A percentile compares a stretch with the other conserved stretches of the same genome.
Evolutionary conservation across 2,329 filamentous ascomycete genomes (phyloP).

Genomic region (Fusarium sp.): DNA sequence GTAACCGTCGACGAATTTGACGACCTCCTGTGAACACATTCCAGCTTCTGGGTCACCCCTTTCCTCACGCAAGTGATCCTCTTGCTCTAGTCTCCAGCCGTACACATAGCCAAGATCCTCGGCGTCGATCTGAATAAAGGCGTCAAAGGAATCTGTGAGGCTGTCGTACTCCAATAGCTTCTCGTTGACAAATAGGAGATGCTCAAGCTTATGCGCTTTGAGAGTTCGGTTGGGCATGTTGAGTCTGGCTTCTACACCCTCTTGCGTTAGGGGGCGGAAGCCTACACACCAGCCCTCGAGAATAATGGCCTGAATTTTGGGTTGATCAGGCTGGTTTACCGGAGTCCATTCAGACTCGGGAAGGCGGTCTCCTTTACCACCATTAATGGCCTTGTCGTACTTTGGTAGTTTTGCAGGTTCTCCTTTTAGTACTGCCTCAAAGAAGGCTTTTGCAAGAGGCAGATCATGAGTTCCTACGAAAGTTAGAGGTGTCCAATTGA

Average conservation of each 20-base stretch:
- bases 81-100: slow-evolving; percentile 85
- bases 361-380: slow-evolving; percentile 80
- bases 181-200: slow-evolving; percentile 64
- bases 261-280: slow-evolving; percentile 72
- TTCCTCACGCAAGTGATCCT: slow-evolving; percentile 72
- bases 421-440: slow-evolving; percentile 66
- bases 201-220: slow-evolving; percentile 59
- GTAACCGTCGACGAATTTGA: slow-evolving; percentile 76
- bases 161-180: slow-evolving; percentile 60
- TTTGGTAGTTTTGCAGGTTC: slow-evolving; percentile 70
- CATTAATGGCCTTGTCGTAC: slow-evolving; percentile 86
- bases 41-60: slow-evolving; percentile 70
- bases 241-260: slow-evolving; percentile 64
- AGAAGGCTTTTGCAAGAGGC: slow-evolving; percentile 70
- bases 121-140: slow-evolving; percentile 73
- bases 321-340: slow-evolving; percentile 64
- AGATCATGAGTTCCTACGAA: slow-evolving; percentile 75
- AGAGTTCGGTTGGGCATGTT: slow-evolving; percentile 64
- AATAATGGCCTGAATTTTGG: slow-evolving; percentile 73
- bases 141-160: slow-evolving; percentile 63
- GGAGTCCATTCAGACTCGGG: slow-evolving; percentile 70
- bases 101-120: slow-evolving; percentile 82
- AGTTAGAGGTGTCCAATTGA: slow-evolving; percentile 7
- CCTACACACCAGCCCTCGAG: slow-evolving; percentile 94
- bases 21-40: slow-evolving; percentile 85